Evolutionary conservation across 306 rosid genomes (phyloP).

Genomic region (Cucumis hystrix): DNA sequence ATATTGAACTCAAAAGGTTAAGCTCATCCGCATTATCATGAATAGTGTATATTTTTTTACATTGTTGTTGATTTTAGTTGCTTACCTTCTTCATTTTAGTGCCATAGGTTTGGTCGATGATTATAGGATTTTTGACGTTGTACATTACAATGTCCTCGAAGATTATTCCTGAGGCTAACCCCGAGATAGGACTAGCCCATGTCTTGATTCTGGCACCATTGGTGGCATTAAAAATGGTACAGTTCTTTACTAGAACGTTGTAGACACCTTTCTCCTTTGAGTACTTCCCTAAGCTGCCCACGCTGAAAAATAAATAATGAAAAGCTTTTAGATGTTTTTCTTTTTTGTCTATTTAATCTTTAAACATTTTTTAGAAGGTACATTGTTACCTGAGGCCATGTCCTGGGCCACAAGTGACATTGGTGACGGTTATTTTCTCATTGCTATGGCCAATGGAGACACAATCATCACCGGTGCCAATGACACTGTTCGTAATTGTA

Average conservation of each 20-base stretch:
- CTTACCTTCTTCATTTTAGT: not conserved
- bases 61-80: not conserved
- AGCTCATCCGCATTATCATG: no score
- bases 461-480: constrained; percentile 74
- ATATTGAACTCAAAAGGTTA: not conserved
- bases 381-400: constrained; percentile 36
- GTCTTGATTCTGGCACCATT: constrained; percentile 79
- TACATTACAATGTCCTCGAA: constrained; percentile 36
- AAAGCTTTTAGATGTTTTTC: not conserved
- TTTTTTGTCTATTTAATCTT: not conserved
- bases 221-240: constrained; percentile 38
- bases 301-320: constrained; percentile 21
- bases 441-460: constrained; percentile 39
- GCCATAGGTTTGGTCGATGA: constrained; percentile 59
- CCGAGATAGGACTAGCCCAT: constrained; percentile 14
- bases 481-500: constrained; percentile 16
- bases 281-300: constrained; percentile 69
- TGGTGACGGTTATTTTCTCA: constrained; percentile 10
- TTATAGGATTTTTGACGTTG: constrained; percentile 34
- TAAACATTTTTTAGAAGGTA: not conserved
- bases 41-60: not conserved
- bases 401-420: constrained; percentile 62
- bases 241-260: constrained; percentile 23
- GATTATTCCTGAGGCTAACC: constrained; percentile 23
- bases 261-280: constrained; percentile 21